Evolutionary conservation across 495 filamentous ascomycete genomes (phyloP), one percentile per base, ranked within the genome.

Genomic region (Filosporella fistucella): DNA sequence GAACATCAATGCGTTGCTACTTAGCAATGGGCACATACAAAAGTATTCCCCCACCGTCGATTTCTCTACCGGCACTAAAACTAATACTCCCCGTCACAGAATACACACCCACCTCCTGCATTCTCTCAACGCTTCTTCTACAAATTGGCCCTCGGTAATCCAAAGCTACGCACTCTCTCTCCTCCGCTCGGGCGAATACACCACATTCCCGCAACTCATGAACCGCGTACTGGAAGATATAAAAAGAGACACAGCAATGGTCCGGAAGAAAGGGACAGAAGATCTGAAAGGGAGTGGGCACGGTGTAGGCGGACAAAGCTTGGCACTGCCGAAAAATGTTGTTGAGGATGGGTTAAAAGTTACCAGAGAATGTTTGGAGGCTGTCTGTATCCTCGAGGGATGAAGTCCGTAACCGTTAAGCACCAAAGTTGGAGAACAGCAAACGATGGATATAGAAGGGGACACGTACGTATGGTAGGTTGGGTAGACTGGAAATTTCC

Each of bases 61-160:
- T 18, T 25, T 21, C 34, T 28, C 43, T 38, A 26, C 43, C 43
- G 16, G 9, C 8, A 10, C 34, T 9, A 16, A 39, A 16, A 39
- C 41, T 41, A 42, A 45, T 26, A 17, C 35, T 18, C 20, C 2
- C n/a, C 20, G 24, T 18, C 18, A 12, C 52, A 79, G 75, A 55
- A 80, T 80, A 50, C 75, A 80, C 63, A 73, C 77, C n/a, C 59
- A 65, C 40, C 68, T 80, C 56, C 65, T 76, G 5, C 73, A 77
- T 62, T 58, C 69, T 14, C 74, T 78, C 41, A 60, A 77, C 58
- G 53, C 74, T 5, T 61, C 72, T 59, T 54, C 58, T 14, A 61
- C 69, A 51, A 77, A 80, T 64, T 80, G 76, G 76, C 75, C 74
- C 2, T 72, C 71, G n/a, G 35, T 62, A 29, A 60, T 80, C 44